Evolutionary conservation across 257 asterid genomes (phyloP).

Genomic region (Solanum chilense): DNA sequence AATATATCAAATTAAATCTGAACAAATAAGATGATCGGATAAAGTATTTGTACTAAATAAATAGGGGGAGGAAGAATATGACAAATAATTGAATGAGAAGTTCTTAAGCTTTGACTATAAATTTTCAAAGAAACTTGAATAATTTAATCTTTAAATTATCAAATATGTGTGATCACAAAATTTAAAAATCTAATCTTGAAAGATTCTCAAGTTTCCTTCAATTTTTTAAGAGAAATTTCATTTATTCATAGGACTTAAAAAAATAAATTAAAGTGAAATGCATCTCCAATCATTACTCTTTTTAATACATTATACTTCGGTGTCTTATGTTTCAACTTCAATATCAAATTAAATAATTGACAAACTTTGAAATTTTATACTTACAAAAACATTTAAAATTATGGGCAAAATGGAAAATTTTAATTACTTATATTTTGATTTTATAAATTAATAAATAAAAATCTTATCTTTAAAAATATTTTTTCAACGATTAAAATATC

Average conservation of each 20-base stretch:
- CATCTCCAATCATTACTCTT: background rate
- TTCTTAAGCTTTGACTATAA: background rate
- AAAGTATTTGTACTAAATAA: background rate
- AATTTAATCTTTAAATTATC: background rate
- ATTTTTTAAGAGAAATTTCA: background rate
- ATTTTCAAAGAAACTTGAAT: background rate
- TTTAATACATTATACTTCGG: background rate
- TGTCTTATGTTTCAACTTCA: background rate
- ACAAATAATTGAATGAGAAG: background rate
- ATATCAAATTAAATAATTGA: background rate
- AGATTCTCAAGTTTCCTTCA: background rate
- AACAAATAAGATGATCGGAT: background rate
- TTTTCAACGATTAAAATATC: too few species aligned
- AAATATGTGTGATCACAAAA: background rate
- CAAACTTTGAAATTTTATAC: background rate
- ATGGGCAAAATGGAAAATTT: background rate
- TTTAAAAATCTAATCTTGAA: background rate
- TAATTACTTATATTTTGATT: background rate
- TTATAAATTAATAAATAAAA: too few species aligned
- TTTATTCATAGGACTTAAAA: background rate
- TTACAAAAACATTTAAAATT: too few species aligned
- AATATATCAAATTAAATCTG: too few species aligned
- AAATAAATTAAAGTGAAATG: background rate
- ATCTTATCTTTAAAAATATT: too few species aligned
- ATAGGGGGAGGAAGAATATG: background rate